Evolutionary conservation across 2,329 filamentous ascomycete species (phyloP), one percentile per base, ranked within the genome.

Genomic region (Hymenotorrendiella dingleyae): DNA sequence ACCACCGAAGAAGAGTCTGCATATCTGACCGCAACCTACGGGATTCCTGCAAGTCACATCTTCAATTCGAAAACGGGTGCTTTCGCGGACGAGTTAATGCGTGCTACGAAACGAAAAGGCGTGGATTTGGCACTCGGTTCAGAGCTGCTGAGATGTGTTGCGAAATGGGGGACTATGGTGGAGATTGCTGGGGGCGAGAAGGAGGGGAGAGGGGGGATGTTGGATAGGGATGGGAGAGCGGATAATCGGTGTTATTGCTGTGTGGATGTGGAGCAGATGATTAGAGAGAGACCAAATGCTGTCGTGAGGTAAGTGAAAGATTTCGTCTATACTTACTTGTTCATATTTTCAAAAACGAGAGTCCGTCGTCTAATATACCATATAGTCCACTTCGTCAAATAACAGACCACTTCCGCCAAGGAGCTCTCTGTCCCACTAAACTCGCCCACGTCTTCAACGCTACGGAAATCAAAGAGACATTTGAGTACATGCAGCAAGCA

Each of bases 151-250:
- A 36, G 54, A 6, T 64, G 60, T 36, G 27, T 67, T 2, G 60
- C 63, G 2, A 35, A 41, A 0, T 62, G 61, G 34, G 66, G 66
- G 0, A 52, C 57, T 0, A 64, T 68, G 30, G 33, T 68, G 0
- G 65, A 68, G 32, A 55, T 67, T 6, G 62, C 63, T 1, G 63
- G 62, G 26, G 54, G 55, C 1, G 64, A 67, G 29, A 23, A 45
- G 4, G 29, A 46, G 17, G 46, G 49, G 1, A 43, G 58, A 27
- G 24, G 24, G 8, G 35, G 11, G 3, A 36, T 47, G n/a, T 46
- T 63, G 12, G 44, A 26, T 38, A 61, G 59, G 59, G 41, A 36
- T 10, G 37, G 48, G 6, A 64, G 60, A 14, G 45, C 48, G n/a
- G 49, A 46, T 1, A 62, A 62, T 37, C 23, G 44, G 14, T 37